Evolutionary conservation across 202 grass and related monocot genomes (phyloP), one percentile per base, ranked within the genome.

Genomic region (Carex sylvatica): DNA sequence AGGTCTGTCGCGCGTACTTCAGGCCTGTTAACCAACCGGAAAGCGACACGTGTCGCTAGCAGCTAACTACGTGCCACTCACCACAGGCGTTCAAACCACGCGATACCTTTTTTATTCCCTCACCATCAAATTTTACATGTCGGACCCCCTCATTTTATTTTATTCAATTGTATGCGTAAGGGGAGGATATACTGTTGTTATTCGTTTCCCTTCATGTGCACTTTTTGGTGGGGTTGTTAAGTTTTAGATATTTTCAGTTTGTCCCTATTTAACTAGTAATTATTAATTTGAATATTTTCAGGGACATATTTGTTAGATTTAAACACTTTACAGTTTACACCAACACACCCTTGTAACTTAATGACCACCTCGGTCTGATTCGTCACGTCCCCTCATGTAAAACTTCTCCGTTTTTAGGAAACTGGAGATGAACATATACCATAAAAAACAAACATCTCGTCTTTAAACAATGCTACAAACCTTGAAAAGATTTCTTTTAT

Each of bases 41-140:
- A 66, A 51, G 60, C 13, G 79, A 82, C 79, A 82, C 60, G n/a
- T n/a, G n/a, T n/a, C n/a, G 62, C 2, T 33, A 65, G 42, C 60
- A 5, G 56, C 8, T 24, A 2, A 10, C 10, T 35, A 40, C 22
- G 35, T 70, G 67, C 18, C 36, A 18, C 33, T 19, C 5, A 3
- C 16, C 33, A 61, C 54, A 62, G 24, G 76, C 54, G 75, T 79
- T 81, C 6, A 8, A 81, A 49, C 61, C 78, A 81, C 60, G 78
- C 78, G 16, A 81, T 23, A 28, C 35, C 18, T 14, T 81, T 23
- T 23, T 61, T 16, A 26, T 59, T 76, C 47, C 47, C 74, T 18
- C 2, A 38, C 26, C 15, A 31, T 52, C 31, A 16, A 78, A 59
- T 28, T 40, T 60, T 33, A 53, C 74, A 5, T 20, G 38, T 76